Evolutionary conservation across 2,329 filamentous ascomycete species (phyloP), one percentile per base, ranked within the genome.

Genomic region (Cercospora berteroae): DNA sequence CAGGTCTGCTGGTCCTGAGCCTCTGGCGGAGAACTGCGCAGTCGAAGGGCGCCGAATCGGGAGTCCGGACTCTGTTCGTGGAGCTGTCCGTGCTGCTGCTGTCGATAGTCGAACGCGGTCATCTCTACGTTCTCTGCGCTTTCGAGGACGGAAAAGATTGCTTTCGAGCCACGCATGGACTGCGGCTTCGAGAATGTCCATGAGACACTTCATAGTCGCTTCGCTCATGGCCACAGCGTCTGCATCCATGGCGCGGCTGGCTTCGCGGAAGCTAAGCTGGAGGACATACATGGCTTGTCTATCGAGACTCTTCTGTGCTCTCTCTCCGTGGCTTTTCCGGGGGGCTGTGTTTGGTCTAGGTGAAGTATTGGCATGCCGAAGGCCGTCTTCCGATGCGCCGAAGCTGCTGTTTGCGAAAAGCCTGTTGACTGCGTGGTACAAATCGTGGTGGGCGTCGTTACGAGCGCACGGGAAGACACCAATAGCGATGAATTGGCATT

Each of bases 201-300:
- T 72, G 1, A 92, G 84, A 1, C 82, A 79, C 27, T 85, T 81
- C n/a, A 92, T 70, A 23, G 69, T 52, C 3, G 61, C 55, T 29
- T 77, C 75, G 29, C 74, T 77, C 12, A 64, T 44, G 10, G 61
- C 23, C 8, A 60, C 60, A 20, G 62, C 48, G 6, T 60, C 50
- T 36, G 57, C 27, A 78, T 16, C 8, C 3, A 25, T 16, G 13
- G 20, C 31, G 27, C 12, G 33, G 3, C 9, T 10, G 31, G 31
- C 20, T n/a, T 64, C 67, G 60, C 16, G 63, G 10, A 74, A 64
- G 27, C 55, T 64, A 2, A 77, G 86, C 29, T 87, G 87, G n/a
- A 98, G 80, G 73, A 89, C 90, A 74, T 97, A 98, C 89, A 94
- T 94, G 0, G 94, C 93, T 88, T 92, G 95, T 60, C 88, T 86